Conservation (phyloP, 192 early-diverging fungal genomes). For the Entomortierella beljakovae region DNA sequence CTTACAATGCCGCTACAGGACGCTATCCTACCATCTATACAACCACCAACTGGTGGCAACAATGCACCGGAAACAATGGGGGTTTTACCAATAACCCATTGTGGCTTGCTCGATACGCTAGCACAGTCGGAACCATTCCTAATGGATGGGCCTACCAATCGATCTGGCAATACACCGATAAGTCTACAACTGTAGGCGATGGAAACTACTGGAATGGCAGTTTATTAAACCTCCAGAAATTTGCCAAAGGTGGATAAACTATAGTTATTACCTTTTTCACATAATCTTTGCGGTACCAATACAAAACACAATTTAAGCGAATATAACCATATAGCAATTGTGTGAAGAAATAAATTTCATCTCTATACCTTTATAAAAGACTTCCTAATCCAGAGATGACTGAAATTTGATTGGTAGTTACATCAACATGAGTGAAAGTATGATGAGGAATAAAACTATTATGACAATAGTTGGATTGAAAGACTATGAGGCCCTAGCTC, state of each 20-base stretch:
- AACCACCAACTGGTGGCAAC: conserved; percentile 44
- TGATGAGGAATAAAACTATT: too few species aligned
- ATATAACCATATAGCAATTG: too few species aligned
- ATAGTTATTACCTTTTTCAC: too few species aligned
- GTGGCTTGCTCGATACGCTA: conserved; percentile 40
- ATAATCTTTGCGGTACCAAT: too few species aligned
- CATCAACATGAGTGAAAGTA: too few species aligned
- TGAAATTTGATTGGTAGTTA: too few species aligned
- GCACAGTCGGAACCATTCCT: conserved; percentile 29
- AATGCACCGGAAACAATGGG: conserved; percentile 38
- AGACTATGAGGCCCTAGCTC: too few species aligned
- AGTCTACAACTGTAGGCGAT: background rate
- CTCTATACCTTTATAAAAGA: too few species aligned
- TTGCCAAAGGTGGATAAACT: background rate
- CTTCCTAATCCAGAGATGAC: too few species aligned
- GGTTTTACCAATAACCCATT: conserved; percentile 41
- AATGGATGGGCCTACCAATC: conserved; percentile 14
- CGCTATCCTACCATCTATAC: conserved; percentile 51
- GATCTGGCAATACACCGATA: conserved; percentile 45
- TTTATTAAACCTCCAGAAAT: background rate
- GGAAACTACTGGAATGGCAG: conserved; percentile 1
- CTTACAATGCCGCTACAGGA: conserved; percentile 30
- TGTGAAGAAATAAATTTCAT: too few species aligned
- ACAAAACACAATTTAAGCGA: too few species aligned
- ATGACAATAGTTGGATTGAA: too few species aligned